phyloP scores from a whole-genome alignment of 2,329 filamentous ascomycete genomes.

The Paecilomyces formosus region DNA sequence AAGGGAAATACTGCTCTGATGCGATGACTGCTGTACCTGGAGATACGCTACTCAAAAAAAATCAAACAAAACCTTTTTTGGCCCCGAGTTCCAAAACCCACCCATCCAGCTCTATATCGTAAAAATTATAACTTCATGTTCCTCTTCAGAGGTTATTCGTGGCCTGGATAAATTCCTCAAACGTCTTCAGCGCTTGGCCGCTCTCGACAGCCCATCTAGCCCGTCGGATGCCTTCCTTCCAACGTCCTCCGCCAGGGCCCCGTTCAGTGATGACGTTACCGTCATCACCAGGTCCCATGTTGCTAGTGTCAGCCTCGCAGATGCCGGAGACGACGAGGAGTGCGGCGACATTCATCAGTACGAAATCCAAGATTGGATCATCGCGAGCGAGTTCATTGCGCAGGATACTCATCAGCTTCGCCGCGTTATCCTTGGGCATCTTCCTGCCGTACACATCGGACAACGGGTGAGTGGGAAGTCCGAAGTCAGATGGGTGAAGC shows the following conservation, averaged over 20 bases:
- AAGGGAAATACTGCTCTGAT: not conserved
- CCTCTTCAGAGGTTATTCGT: constrained; percentile 50
- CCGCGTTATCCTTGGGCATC: constrained; percentile 78
- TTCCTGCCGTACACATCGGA: constrained; percentile 75
- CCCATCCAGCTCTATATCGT: constrained; percentile 12
- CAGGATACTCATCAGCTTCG: constrained; percentile 71
- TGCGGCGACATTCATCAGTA: constrained; percentile 87
- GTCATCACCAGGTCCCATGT: constrained; percentile 74
- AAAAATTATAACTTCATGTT: constrained; percentile 13
- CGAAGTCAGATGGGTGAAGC: constrained; percentile 79
- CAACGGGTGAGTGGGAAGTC: constrained; percentile 66
- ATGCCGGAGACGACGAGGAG: constrained; percentile 79
- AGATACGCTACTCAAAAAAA: not conserved
- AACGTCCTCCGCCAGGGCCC: constrained; percentile 77
- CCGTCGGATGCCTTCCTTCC: constrained; percentile 88
- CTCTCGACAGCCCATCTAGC: constrained; percentile 84
- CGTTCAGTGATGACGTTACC: constrained; percentile 72
- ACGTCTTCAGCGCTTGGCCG: constrained; percentile 76
- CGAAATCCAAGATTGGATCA: constrained; percentile 84
- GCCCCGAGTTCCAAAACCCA: not conserved
- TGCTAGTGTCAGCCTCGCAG: constrained; percentile 73
- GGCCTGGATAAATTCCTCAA: constrained; percentile 74
- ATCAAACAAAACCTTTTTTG: not conserved
- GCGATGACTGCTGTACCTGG: not conserved
- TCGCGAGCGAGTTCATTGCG: constrained; percentile 64